A percentile compares a stretch with the other conserved stretches of the same genome.
Conservation (phyloP, 108 stramenopile species). For the Conticribra guillardii region DNA sequence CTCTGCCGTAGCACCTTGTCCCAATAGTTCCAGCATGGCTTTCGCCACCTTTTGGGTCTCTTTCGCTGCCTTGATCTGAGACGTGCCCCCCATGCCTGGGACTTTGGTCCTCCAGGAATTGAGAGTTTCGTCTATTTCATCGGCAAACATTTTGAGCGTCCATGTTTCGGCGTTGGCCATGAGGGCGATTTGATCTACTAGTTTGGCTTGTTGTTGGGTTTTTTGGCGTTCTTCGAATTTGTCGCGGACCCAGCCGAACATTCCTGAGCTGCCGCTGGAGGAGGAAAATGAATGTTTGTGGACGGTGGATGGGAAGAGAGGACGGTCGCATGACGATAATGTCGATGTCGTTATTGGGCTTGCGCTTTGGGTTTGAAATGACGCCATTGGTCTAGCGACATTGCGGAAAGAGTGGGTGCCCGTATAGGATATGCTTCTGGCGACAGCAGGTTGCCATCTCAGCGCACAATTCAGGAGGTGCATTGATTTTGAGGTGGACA, state of each 20-base stretch:
- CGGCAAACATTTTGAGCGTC: conserved; percentile 65
- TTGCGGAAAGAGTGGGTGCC: no score
- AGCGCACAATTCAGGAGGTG: no score
- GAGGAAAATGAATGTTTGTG: conserved; percentile 1
- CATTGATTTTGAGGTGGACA: no score
- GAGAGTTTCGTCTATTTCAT: conserved; percentile 62
- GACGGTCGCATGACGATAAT: no score
- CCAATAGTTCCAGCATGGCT: conserved; percentile 64
- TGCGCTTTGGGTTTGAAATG: no score
- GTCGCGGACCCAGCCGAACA: conserved; percentile 50
- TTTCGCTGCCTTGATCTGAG: conserved; percentile 68
- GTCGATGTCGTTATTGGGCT: no score
- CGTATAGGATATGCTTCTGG: no score
- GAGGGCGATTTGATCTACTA: conserved; percentile 67
- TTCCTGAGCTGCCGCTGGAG: background rate
- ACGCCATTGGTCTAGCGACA: no score
- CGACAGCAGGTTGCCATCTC: no score
- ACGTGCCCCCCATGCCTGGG: conserved; percentile 60
- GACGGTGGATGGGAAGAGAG: no score
- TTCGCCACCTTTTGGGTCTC: conserved; percentile 58
- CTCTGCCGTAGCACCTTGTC: conserved; percentile 54
- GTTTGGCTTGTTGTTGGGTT: conserved; percentile 60
- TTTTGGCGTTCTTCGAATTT: conserved; percentile 58
- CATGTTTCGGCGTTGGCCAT: conserved; percentile 69
- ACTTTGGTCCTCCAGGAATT: conserved; percentile 71